These are phyloP conservation scores for Aspergillus olivimuriae DNA, from an alignment of 495 filamentous ascomycete species.

Conservation along the genomic window DNA sequence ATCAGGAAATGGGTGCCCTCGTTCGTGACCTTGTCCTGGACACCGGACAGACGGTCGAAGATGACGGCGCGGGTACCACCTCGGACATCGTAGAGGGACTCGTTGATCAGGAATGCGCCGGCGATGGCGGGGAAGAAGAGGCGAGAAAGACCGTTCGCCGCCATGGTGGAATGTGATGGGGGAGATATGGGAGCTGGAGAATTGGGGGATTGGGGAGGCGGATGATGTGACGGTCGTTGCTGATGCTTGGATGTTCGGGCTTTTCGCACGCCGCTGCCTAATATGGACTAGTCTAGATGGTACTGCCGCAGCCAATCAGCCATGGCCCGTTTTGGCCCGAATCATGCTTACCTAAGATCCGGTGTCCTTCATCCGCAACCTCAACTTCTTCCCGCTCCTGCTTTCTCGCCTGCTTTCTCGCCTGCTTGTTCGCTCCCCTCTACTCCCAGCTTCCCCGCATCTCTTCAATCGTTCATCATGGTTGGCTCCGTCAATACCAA, in stretches of 20 bases:
- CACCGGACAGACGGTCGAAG: constrained; percentile 90
- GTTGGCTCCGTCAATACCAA: constrained; percentile 57
- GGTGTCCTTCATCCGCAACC: no score
- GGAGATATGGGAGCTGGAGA: constrained; percentile 5
- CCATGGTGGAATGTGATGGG: constrained; percentile 48
- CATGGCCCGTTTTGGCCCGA: constrained; percentile 28
- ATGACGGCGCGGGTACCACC: constrained; percentile 93
- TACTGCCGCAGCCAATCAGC: constrained; percentile 19
- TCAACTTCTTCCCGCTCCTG: constrained; percentile 1
- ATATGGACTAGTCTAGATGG: no score
- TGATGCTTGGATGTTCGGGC: constrained; percentile 34
- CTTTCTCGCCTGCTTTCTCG: constrained; percentile 17
- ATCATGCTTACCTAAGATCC: constrained; percentile 21
- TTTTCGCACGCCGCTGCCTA: no score
- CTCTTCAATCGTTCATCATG: constrained; percentile 50
- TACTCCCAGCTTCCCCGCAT: constrained; percentile 15
- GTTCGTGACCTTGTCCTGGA: constrained; percentile 85
- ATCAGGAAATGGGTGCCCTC: constrained; percentile 97
- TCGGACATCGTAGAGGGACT: constrained; percentile 93
- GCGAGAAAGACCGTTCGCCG: constrained; percentile 50
- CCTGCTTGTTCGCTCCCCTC: constrained; percentile 18
- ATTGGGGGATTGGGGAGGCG: constrained; percentile 5
- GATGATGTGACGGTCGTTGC: constrained; percentile 36
- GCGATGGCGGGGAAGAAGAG: constrained; percentile 64
- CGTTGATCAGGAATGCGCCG: constrained; percentile 54